Evolutionary conservation across 2,329 filamentous ascomycete genomes (phyloP).

Genomic region (Curvularia eragrostidis): DNA sequence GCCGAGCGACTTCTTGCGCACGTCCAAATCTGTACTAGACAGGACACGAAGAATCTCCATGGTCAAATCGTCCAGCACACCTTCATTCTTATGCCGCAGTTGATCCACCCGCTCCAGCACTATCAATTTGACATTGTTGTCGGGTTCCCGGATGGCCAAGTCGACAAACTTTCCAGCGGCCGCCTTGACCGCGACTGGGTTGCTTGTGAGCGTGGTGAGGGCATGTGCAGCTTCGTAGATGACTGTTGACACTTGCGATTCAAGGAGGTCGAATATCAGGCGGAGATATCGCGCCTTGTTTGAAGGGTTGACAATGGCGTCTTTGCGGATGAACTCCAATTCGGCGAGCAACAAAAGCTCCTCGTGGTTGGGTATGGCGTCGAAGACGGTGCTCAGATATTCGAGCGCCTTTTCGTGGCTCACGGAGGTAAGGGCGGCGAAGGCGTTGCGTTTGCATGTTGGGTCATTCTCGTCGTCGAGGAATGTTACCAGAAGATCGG

Average conservation of each 20-base stretch:
- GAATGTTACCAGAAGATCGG: slow-evolving; percentile 89
- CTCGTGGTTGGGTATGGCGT: slow-evolving; percentile 91
- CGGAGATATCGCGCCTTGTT: slow-evolving; percentile 96
- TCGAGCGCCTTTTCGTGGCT: slow-evolving; percentile 91
- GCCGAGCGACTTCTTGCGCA: slow-evolving; percentile 86
- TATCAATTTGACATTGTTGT: slow-evolving; percentile 99
- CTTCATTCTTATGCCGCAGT: slow-evolving; percentile 84
- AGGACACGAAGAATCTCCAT: slow-evolving; percentile 98
- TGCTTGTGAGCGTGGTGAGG: slow-evolving; percentile 89
- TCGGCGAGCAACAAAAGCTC: slow-evolving; percentile 92
- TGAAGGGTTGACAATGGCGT: slow-evolving; percentile 90
- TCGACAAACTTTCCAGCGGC: slow-evolving; percentile 97
- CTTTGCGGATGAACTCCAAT: slow-evolving; percentile 96
- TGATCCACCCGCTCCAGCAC: slow-evolving; percentile 93
- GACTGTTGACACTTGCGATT: slow-evolving; percentile 91
- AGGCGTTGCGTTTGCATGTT: slow-evolving; percentile 97
- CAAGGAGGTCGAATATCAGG: slow-evolving; percentile 94
- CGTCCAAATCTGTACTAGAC: slow-evolving; percentile 94
- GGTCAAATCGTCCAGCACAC: slow-evolving; percentile 87
- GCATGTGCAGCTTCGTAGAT: slow-evolving; percentile 98
- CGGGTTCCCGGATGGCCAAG: slow-evolving; percentile 93
- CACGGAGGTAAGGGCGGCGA: slow-evolving; percentile 87
- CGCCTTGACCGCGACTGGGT: slow-evolving; percentile 96
- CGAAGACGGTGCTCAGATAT: slow-evolving; percentile 88
- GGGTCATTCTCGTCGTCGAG: slow-evolving; percentile 89